Evolutionary conservation across 2,329 filamentous ascomycete species (phyloP).

Genomic region (Colletotrichum tabaci): DNA sequence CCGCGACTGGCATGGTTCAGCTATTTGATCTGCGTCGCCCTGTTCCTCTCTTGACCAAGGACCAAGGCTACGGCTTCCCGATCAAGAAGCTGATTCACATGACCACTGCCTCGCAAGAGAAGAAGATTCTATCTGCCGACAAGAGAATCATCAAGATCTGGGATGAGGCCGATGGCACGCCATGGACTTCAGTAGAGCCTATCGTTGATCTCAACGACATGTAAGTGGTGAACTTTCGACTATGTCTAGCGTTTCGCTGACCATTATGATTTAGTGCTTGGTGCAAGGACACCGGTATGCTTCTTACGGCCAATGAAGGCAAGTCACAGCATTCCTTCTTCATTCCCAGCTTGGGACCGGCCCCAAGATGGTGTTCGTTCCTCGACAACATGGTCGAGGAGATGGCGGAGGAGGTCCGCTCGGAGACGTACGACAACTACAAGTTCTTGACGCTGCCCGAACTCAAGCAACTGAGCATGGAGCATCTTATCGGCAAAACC

Average conservation of each 20-base stretch:
- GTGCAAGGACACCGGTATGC: constrained; percentile 93
- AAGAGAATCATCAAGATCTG: constrained; percentile 98
- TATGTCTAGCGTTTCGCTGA: constrained; percentile 4
- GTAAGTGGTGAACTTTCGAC: constrained; percentile 14
- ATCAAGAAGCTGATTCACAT: constrained; percentile 86
- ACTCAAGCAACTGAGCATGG: constrained; percentile 86
- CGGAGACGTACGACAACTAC: constrained; percentile 97
- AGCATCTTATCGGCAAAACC: constrained; percentile 91
- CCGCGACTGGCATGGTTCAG: constrained; percentile 89
- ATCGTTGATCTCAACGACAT: constrained; percentile 96
- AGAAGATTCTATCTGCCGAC: constrained; percentile 92
- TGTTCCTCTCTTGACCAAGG: constrained; percentile 87
- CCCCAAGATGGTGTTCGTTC: constrained; percentile 96
- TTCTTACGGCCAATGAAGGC: constrained; percentile 96
- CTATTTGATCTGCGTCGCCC: constrained; percentile 94
- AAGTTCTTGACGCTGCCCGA: constrained; percentile 96
- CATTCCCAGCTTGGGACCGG: constrained; percentile 91
- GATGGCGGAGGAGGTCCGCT: constrained; percentile 87
- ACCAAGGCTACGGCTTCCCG: constrained; percentile 95
- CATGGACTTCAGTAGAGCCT: constrained; percentile 97
- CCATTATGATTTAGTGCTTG: constrained; percentile 68
- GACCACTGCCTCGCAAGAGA: constrained; percentile 81
- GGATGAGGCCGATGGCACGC: constrained; percentile 85
- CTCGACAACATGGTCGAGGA: constrained; percentile 98
- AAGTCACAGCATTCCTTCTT: constrained; percentile 96